Base-by-base conservation (phyloP, 2,329 filamentous ascomycete genomes). In the Harringtonia aguacate region DNA sequence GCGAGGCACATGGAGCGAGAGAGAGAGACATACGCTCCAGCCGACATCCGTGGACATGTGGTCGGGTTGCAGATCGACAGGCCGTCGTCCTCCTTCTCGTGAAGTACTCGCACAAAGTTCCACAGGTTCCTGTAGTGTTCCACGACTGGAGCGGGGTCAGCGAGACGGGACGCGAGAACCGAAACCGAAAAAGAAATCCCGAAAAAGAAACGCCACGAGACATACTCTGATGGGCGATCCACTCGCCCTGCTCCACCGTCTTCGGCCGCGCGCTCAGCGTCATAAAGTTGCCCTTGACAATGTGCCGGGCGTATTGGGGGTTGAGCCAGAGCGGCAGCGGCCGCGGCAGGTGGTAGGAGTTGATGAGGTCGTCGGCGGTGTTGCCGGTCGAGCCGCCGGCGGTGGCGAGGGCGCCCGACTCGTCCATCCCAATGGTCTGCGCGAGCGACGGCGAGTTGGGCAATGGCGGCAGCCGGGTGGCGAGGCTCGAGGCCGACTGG, bases 201-300 rank as follows among this genome's bases (percentile, higher is more conserved):
- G 14, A 44, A 4, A 35, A n/a, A 4, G 15, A 33, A 27, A 27
- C 24, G 10, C 10, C 7, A 27, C 10, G 17, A 29, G n/a, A 38
- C 46, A 7, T 72, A 94, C 90, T 81, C 72, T 95, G 90, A 63
- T 95, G 87, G 50, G 89, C 89, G 54, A 95, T 75, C 90, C 90
- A 97, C 65, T 97, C 90, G 52, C 87, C 90, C 59, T 87, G 80
- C 57, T 95, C 90, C 37, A 95, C 86, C 45, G 92, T 89, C 68
- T 90, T 89, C 20, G 90, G 90, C 58, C 89, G 84, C 40, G 88
- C 87, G 56, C 89, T 94, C 47, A 97, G 67, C 12, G 90, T 95
- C 82, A 95, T 87, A 61, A 97, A 95, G 68, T 95, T 97, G 47
- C 90, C 90, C 69, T 90, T 94, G 57, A 95, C 89, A 52, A 95